phyloP scores from a whole-genome alignment of 805 yeast species.

The Yamadazyma paraphyllophila region DNA sequence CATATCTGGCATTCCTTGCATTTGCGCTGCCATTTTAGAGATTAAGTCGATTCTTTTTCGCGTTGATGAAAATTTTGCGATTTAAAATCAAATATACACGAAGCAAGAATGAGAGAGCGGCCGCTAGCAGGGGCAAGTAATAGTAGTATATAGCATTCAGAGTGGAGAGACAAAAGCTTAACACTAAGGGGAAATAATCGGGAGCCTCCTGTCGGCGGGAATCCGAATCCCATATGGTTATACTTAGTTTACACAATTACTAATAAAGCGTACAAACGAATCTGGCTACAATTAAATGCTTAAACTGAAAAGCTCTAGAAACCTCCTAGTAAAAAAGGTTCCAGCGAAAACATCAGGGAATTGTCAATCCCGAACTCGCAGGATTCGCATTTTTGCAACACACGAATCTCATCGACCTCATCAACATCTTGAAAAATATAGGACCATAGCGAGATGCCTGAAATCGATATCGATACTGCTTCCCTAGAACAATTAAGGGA shows the following conservation, averaged over 20 bases:
- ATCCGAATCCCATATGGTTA: too few species aligned
- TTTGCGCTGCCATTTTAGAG: constrained; percentile 15
- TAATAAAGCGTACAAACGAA: too few species aligned
- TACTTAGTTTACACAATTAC: too few species aligned
- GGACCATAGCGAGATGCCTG: constrained; percentile 22
- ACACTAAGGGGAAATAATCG: too few species aligned
- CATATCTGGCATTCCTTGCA: constrained; percentile 73
- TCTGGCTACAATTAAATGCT: too few species aligned
- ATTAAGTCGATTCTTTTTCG: constrained; percentile 4
- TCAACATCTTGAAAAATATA: constrained; percentile 9
- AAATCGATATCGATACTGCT: constrained; percentile 40
- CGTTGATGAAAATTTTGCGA: constrained; percentile 10
- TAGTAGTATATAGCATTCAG: too few species aligned
- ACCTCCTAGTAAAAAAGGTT: background rate
- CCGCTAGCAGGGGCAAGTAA: too few species aligned
- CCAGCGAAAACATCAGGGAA: background rate
- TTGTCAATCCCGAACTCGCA: background rate
- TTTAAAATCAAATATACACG: background rate
- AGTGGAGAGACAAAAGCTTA: too few species aligned
- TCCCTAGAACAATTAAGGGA: constrained; percentile 69
- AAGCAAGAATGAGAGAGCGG: background rate
- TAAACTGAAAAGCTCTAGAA: too few species aligned
- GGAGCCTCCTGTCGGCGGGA: too few species aligned
- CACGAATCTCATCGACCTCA: constrained; percentile 3
- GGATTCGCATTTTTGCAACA: background rate